These are phyloP conservation scores for Mariannaea sp. DNA, from an alignment of 2,329 filamentous ascomycete species.

Conservation along the genomic window DNA sequence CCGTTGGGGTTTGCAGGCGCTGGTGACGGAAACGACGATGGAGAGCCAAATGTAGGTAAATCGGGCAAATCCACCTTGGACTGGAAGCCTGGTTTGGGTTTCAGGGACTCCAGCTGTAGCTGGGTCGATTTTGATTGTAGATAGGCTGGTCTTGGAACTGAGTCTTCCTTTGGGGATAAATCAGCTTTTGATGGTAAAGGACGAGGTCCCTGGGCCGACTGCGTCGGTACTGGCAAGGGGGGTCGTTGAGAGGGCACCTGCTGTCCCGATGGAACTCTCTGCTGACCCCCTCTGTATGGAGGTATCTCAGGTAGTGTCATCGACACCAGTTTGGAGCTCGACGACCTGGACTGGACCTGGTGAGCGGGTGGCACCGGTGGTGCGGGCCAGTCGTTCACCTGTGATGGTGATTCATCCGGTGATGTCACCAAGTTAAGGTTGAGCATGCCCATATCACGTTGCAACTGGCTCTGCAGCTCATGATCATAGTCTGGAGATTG, in stretches of 20 bases:
- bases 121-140: background rate
- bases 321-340: slow-evolving; percentile 46
- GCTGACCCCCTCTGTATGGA: slow-evolving; percentile 52
- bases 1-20: slow-evolving; percentile 63
- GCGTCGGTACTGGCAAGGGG: slow-evolving; percentile 20
- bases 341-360: slow-evolving; percentile 43
- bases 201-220: slow-evolving; percentile 30
- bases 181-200: slow-evolving; percentile 41
- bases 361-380: slow-evolving; percentile 43
- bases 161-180: background rate
- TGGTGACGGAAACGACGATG: slow-evolving; percentile 60
- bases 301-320: slow-evolving; percentile 61
- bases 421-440: slow-evolving; percentile 48
- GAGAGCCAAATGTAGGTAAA: slow-evolving; percentile 25
- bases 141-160: background rate
- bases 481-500: slow-evolving; percentile 65
- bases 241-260: slow-evolving; percentile 35
- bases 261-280: slow-evolving; percentile 38
- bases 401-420: slow-evolving; percentile 21
- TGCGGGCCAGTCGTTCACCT: slow-evolving; percentile 20
- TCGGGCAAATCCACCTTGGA: background rate
- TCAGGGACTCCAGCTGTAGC: background rate
- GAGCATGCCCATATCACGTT: slow-evolving; percentile 63
- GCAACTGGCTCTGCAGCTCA: slow-evolving; percentile 65
- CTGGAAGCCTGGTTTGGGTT: background rate